Percentiles rank a stretch among this genome's conserved stretches.
Evolutionary conservation across 2,329 filamentous ascomycete genomes (phyloP).

Genomic region (Teratosphaeria nubilosa): DNA sequence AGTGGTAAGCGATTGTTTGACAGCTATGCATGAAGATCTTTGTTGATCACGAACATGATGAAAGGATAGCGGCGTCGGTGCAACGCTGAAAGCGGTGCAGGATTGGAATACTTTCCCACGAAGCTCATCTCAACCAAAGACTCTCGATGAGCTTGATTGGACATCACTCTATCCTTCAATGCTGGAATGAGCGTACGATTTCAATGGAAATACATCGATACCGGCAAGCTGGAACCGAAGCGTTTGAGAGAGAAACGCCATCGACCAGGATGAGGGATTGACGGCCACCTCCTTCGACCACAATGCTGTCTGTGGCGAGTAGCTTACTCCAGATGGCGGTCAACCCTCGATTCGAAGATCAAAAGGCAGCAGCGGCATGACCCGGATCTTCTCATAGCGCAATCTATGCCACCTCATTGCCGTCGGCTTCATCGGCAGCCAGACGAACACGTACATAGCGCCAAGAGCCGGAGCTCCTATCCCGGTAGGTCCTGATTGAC

Average conservation of each 20-base stretch:
- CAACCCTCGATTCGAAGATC: not conserved
- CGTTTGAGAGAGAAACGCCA: not conserved
- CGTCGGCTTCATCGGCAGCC: no score
- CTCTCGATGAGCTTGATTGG: not conserved
- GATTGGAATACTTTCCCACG: no score
- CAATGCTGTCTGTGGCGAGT: not conserved
- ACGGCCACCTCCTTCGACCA: not conserved
- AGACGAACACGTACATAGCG: no score
- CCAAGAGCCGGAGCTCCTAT: no score
- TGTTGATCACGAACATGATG: not conserved
- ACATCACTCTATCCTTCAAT: no score
- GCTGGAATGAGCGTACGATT: no score
- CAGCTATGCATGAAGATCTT: not conserved
- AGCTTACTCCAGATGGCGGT: not conserved
- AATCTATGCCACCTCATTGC: no score
- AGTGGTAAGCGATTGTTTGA: not conserved
- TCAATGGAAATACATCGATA: no score
- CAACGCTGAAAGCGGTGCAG: not conserved
- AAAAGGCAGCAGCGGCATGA: not conserved
- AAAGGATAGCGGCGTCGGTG: not conserved
- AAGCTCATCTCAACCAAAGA: no score
- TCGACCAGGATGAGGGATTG: not conserved
- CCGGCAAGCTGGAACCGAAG: not conserved
- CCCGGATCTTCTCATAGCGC: not conserved
- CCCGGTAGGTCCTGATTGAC: no score